Percentiles rank a stretch among this genome's conserved stretches.
Evolutionary conservation across 208 protist genomes (phyloP).

Genomic region (Phytomonas serpens): DNA sequence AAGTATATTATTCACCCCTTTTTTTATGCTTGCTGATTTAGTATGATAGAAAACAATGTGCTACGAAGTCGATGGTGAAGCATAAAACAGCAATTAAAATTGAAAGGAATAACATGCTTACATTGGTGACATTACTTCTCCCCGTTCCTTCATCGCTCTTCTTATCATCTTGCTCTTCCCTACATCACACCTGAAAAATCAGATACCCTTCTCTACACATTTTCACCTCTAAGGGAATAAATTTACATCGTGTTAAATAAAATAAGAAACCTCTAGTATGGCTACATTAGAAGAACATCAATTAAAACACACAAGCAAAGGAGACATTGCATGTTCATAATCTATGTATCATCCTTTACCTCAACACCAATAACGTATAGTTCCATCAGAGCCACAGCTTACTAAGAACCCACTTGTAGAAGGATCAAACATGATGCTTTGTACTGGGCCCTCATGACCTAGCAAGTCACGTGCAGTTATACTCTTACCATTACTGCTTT

Average conservation of each 20-base stretch:
- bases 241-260: slow-evolving; percentile 12
- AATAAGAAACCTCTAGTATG: slow-evolving; percentile 1
- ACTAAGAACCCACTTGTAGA: slow-evolving; percentile 70
- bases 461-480: slow-evolving; percentile 59
- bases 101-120: slow-evolving; percentile 4
- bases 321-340: neutral
- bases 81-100: neutral
- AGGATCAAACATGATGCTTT: slow-evolving; percentile 79
- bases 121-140: neutral
- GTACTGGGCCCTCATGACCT: slow-evolving; percentile 80
- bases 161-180: neutral
- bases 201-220: slow-evolving; percentile 5
- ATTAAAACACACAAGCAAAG: slow-evolving; percentile 6
- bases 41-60: slow-evolving; percentile 1
- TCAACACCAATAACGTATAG: slow-evolving; percentile 79
- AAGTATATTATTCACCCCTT: neutral
- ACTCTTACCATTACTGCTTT: slow-evolving; percentile 89
- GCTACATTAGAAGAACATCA: neutral
- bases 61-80: neutral
- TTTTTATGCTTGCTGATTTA: neutral
- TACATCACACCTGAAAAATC: neutral
- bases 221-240: neutral
- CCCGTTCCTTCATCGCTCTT: neutral
- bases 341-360: neutral
- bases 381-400: slow-evolving; percentile 73